These are phyloP conservation scores for Tripidium arundinaceum DNA, from an alignment of 202 grass and related monocot species.

Conservation along the genomic window DNA sequence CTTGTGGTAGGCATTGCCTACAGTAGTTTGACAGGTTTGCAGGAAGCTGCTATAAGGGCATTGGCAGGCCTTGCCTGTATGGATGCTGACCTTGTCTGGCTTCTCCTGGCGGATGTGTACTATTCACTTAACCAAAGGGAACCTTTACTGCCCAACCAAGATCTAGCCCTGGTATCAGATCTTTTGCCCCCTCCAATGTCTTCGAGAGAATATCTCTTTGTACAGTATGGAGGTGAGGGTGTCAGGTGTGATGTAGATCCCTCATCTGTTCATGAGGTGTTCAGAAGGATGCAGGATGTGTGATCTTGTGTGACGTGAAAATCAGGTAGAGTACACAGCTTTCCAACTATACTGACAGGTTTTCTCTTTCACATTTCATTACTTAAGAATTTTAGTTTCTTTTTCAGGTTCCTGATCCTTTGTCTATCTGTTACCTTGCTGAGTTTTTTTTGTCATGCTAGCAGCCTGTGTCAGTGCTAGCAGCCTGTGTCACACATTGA, in stretches of 20 bases:
- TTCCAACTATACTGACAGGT: neutral
- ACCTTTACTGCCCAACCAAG: slow-evolving; percentile 34
- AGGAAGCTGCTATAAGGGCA: slow-evolving; percentile 65
- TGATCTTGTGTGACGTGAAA: slow-evolving; percentile 24
- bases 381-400: neutral
- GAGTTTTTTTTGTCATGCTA: neutral
- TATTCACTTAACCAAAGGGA: slow-evolving; percentile 64
- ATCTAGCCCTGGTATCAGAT: slow-evolving; percentile 52
- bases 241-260: slow-evolving; percentile 64
- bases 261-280: slow-evolving; percentile 42
- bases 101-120: slow-evolving; percentile 87
- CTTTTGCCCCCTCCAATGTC: slow-evolving; percentile 60
- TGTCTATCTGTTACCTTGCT: neutral
- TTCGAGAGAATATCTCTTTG: slow-evolving; percentile 70
- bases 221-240: slow-evolving; percentile 67
- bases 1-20: slow-evolving; percentile 89
- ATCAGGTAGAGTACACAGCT: neutral
- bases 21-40: slow-evolving; percentile 50
- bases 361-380: slow-evolving; percentile 8
- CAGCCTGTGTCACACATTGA: neutral
- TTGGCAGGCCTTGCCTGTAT: slow-evolving; percentile 65
- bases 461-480: too few relatives aligned
- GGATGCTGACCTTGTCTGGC: slow-evolving; percentile 87
- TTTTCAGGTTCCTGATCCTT: slow-evolving; percentile 19
- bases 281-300: slow-evolving; percentile 46